Conservation (phyloP, 2,329 filamentous ascomycete species). For the Verticillium zaregamsianum region DNA sequence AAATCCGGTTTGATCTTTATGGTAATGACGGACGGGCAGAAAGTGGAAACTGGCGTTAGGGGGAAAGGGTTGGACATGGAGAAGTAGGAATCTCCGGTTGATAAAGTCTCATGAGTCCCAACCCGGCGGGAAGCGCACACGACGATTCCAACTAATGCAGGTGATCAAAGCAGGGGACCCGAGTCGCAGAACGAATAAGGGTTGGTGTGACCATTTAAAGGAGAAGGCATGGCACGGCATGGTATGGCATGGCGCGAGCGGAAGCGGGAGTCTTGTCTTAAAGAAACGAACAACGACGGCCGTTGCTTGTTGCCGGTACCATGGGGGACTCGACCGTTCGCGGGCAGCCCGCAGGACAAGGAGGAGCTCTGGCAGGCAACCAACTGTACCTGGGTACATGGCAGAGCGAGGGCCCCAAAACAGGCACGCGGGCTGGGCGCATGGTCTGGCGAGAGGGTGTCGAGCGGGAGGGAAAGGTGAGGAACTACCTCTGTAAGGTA, state of each 20-base stretch:
- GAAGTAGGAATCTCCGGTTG: neutral
- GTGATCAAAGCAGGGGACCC: conserved; percentile 15
- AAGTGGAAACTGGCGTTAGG: neutral
- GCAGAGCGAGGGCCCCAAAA: neutral
- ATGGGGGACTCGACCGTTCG: neutral
- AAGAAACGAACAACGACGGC: neutral
- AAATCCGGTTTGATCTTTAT: neutral
- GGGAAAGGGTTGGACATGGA: neutral
- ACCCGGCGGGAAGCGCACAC: neutral
- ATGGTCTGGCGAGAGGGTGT: neutral
- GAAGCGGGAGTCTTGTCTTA: conserved; percentile 12
- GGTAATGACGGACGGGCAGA: neutral
- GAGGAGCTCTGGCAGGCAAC: neutral
- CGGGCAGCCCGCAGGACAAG: neutral
- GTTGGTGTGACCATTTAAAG: conserved; percentile 3
- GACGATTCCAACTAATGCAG: conserved; percentile 7
- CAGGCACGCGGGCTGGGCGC: conserved; percentile 1
- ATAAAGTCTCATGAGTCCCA: neutral
- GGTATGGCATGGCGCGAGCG: conserved; percentile 6
- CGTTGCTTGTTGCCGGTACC: neutral
- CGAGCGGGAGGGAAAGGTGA: neutral
- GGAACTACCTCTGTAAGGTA: neutral
- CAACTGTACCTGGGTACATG: neutral
- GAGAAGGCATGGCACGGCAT: neutral
- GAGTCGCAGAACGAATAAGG: conserved; percentile 5